Percentiles rank a stretch among this genome's conserved stretches.
Evolutionary conservation across 495 filamentous ascomycete species (phyloP).

Genomic region (Xylaria telfairii): DNA sequence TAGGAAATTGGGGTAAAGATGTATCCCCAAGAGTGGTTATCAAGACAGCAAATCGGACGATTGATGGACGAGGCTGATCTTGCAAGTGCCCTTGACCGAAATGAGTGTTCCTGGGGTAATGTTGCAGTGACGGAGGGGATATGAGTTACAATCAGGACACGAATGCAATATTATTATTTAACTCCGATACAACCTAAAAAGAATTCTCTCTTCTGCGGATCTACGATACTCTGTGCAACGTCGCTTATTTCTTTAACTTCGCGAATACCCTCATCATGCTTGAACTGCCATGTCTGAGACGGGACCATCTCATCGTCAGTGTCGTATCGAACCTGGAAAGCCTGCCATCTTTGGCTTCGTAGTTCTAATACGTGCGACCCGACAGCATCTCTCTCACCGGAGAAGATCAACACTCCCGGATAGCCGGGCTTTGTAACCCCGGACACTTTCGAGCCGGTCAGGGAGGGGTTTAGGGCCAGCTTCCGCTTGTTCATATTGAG

Average conservation of each 20-base stretch:
- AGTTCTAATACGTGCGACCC: slow-evolving; percentile 23
- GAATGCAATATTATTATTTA: slow-evolving; percentile 17
- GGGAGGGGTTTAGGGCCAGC: slow-evolving; percentile 21
- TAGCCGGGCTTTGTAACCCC: slow-evolving; percentile 27
- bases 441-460: neutral
- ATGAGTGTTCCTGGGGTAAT: neutral
- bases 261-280: slow-evolving; percentile 20
- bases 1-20: neutral
- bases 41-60: neutral
- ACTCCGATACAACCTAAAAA: slow-evolving; percentile 23
- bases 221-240: slow-evolving; percentile 12
- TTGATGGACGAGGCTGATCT: neutral
- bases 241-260: slow-evolving; percentile 27
- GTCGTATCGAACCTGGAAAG: slow-evolving; percentile 29
- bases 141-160: too few relatives aligned
- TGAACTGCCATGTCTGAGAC: slow-evolving; percentile 24
- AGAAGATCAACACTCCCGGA: slow-evolving; percentile 26
- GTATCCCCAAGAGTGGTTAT: neutral
- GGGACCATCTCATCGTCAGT: slow-evolving; percentile 6
- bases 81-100: neutral
- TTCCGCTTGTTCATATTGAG: slow-evolving; percentile 31
- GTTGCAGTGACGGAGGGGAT: neutral
- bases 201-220: slow-evolving; percentile 12
- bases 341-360: slow-evolving; percentile 27
- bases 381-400: slow-evolving; percentile 21